Conservation (phyloP, 2,329 filamentous ascomycete genomes). For the Diatrype stigma region DNA sequence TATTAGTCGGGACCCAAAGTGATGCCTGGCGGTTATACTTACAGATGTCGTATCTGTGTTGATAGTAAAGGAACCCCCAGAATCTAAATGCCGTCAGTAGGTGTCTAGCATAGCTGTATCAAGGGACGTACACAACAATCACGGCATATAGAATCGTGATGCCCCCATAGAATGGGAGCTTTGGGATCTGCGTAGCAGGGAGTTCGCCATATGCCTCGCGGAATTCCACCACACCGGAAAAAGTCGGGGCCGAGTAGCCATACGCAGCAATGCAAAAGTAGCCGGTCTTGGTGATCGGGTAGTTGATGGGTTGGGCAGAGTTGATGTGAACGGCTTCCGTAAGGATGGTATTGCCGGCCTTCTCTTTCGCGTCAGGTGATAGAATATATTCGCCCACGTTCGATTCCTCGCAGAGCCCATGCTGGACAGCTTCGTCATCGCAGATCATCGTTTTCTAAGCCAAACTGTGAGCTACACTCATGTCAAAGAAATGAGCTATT, state of each 20-base stretch:
- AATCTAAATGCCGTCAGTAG: constrained; percentile 46
- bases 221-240: constrained; percentile 81
- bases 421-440: constrained; percentile 63
- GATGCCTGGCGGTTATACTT: constrained; percentile 27
- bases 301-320: constrained; percentile 69
- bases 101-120: background rate
- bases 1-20: constrained; percentile 26
- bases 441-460: constrained; percentile 67
- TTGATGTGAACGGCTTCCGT: constrained; percentile 82
- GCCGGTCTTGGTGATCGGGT: constrained; percentile 81
- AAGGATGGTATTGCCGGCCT: constrained; percentile 67
- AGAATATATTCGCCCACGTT: constrained; percentile 83
- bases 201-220: constrained; percentile 96
- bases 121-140: constrained; percentile 58
- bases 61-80: constrained; percentile 94
- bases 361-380: constrained; percentile 66
- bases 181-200: constrained; percentile 90
- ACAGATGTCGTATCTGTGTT: constrained; percentile 89
- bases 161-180: constrained; percentile 93
- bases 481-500: constrained; percentile 30
- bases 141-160: constrained; percentile 92
- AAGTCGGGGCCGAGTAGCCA: constrained; percentile 63
- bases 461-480: constrained; percentile 26
- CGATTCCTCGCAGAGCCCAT: constrained; percentile 68
- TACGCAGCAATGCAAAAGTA: constrained; percentile 92